Evolutionary conservation across 257 asterid genomes (phyloP).

Genomic region (Capsicum baccatum): DNA sequence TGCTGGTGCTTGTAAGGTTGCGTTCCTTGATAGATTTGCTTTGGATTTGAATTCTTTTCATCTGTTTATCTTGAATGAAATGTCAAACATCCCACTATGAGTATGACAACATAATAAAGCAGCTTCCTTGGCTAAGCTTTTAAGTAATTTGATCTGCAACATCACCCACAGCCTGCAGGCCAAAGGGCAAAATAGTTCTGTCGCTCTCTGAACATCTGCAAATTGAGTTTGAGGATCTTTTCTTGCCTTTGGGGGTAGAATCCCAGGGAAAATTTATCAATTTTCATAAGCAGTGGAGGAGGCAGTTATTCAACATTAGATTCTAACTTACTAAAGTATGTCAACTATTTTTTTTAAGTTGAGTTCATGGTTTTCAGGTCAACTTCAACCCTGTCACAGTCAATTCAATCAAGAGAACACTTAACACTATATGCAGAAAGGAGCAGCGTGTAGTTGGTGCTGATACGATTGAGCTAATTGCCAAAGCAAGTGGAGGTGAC

Average conservation of each 20-base stretch:
- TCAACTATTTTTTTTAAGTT: not conserved
- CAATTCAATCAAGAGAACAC: constrained; percentile 72
- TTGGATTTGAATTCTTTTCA: not conserved
- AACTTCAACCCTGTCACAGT: constrained; percentile 76
- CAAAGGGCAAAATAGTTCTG: no score
- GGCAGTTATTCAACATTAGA: not conserved
- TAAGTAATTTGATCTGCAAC: no score
- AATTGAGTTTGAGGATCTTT: not conserved
- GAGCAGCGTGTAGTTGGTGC: constrained; percentile 65
- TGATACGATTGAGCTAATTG: constrained; percentile 72
- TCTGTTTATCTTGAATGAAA: constrained; percentile 15
- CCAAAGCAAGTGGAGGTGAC: constrained; percentile 92
- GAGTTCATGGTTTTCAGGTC: constrained; percentile 59
- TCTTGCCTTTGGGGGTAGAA: not conserved
- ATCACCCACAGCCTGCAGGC: no score
- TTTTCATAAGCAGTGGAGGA: not conserved
- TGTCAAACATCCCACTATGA: not conserved
- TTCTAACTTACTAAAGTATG: not conserved
- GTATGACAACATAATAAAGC: not conserved
- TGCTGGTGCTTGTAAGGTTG: constrained; percentile 95
- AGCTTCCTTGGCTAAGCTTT: not conserved
- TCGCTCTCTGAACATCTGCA: not conserved
- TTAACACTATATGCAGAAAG: constrained; percentile 64
- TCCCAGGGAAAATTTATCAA: not conserved
- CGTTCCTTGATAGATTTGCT: constrained; percentile 37